These are phyloP conservation scores for Sodiomyces alkalinus DNA, from an alignment of 2,329 filamentous ascomycete genomes.

Conservation along the genomic window DNA sequence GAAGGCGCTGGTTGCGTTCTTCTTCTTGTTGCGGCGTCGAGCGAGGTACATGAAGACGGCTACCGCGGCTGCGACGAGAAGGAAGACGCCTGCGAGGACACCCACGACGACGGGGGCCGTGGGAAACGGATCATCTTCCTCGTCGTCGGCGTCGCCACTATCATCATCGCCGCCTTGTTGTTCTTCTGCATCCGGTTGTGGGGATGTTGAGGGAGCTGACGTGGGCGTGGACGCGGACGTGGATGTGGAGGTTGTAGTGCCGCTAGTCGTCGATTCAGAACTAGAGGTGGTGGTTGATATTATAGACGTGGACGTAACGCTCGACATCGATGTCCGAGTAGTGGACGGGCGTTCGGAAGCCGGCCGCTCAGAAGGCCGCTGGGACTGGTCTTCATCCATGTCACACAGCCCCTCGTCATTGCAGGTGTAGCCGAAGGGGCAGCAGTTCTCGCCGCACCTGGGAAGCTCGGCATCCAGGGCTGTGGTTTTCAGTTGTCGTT, in stretches of 20 bases:
- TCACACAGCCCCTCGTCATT: slow-evolving; percentile 30
- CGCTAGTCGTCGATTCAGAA: neutral
- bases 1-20: too few relatives aligned
- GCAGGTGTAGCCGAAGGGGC: slow-evolving; percentile 59
- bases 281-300: neutral
- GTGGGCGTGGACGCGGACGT: slow-evolving; percentile 6
- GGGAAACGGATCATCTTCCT: slow-evolving; percentile 10
- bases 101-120: slow-evolving; percentile 30
- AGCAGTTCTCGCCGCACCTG: slow-evolving; percentile 47
- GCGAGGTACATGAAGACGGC: slow-evolving; percentile 23
- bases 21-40: slow-evolving; percentile 17
- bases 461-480: slow-evolving; percentile 39
- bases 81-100: slow-evolving; percentile 28
- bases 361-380: slow-evolving; percentile 11
- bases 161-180: slow-evolving; percentile 5
- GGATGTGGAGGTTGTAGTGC: slow-evolving; percentile 9
- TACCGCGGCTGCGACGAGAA: slow-evolving; percentile 22
- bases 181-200: slow-evolving; percentile 9
- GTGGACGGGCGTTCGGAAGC: slow-evolving; percentile 9
- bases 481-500: slow-evolving; percentile 50
- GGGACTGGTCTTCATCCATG: slow-evolving; percentile 33
- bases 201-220: slow-evolving; percentile 10
- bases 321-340: slow-evolving; percentile 6
- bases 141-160: slow-evolving; percentile 2
- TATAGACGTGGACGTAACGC: slow-evolving; percentile 10